Evolutionary conservation across 164 flowering plant genomes (phyloP), one percentile per base, ranked within the genome.

Genomic region (Liriodendron chinense): DNA sequence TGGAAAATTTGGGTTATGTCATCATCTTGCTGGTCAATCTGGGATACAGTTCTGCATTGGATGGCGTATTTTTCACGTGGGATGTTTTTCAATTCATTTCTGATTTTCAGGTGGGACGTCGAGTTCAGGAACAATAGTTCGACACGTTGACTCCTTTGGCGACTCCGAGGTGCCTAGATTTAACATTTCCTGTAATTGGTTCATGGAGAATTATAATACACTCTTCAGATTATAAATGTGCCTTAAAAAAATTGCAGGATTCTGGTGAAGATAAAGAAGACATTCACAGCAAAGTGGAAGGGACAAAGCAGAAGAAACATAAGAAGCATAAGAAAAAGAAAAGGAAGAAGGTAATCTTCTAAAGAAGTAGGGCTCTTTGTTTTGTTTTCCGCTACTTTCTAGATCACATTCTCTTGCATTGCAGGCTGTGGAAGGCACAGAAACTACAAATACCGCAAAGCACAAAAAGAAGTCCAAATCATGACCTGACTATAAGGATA

Each of bases 61-160:
- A 9, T 59, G 53, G 8, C 43, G n/a, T 16, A 65, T 8, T 63
- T 1, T 50, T 21, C 43, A 34, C 7, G 43, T 34, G 43, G 43
- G 43, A 34, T 76, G 18, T 10, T 43, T 69, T 50, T 69, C 63
- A 53, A 10, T 53, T 53, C 18, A 10, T 53, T 53, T 10, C 59
- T 53, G 70, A 26, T 10, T 72, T 61, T 57, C 80, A 88, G 91
- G 85, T 83, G 89, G 87, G 23, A 53, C 81, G 71, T 86, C 89
- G 28, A 80, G 68, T 75, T 87, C 89, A 3, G 88, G 87, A 72
- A 86, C 78, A 79, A 76, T 48, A 10, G 64, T 91, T 75, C 83
- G 83, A 53, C 94, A 91, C 70, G 91, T 89, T 28, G 47, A 83
- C 49, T 84, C 89, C 74, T 91, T 91, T 69, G 87, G 72, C 20